A percentile compares a stretch with the other conserved stretches of the same genome.
Conservation (phyloP, 371 early-diverging fungal genomes). For the Conidiobolus incongruus region DNA sequence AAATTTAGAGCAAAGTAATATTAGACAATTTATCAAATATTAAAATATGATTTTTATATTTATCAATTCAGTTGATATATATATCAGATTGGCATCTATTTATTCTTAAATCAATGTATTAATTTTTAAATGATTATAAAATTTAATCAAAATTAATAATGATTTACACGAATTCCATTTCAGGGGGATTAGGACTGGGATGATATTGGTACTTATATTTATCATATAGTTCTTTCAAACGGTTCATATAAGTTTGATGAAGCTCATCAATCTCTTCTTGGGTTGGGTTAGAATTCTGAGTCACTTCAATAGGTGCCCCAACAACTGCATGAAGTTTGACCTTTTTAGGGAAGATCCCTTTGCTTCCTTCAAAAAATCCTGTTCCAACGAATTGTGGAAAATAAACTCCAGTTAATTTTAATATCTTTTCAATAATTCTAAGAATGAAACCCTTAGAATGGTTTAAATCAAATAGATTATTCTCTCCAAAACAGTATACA, state of each 20-base stretch:
- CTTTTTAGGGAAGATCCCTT: neutral
- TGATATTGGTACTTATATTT: constrained; percentile 27
- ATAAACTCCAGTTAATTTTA: constrained; percentile 3
- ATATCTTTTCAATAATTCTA: constrained; percentile 2
- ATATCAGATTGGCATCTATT: no score
- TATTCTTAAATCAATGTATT: no score
- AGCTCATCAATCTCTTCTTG: constrained; percentile 30
- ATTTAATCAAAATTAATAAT: no score
- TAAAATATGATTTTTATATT: no score
- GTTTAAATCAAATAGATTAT: constrained; percentile 36
- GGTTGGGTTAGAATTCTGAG: constrained; percentile 23
- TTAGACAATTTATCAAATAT: no score
- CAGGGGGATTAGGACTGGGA: no score
- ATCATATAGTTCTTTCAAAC: constrained; percentile 30
- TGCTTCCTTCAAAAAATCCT: constrained; percentile 5
- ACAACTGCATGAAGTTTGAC: constrained; percentile 6
- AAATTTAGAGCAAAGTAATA: no score
- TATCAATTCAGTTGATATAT: no score
- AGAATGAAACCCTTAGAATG: constrained; percentile 1
- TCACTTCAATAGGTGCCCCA: constrained; percentile 36
- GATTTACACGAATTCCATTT: no score
- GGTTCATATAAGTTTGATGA: constrained; percentile 36
- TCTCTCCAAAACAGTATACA: constrained; percentile 59
- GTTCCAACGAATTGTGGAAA: constrained; percentile 4
- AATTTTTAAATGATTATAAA: no score